A percentile compares a stretch with the other conserved stretches of the same genome.
Conservation (phyloP, 306 rosid species). For the Quercus mongolica region DNA sequence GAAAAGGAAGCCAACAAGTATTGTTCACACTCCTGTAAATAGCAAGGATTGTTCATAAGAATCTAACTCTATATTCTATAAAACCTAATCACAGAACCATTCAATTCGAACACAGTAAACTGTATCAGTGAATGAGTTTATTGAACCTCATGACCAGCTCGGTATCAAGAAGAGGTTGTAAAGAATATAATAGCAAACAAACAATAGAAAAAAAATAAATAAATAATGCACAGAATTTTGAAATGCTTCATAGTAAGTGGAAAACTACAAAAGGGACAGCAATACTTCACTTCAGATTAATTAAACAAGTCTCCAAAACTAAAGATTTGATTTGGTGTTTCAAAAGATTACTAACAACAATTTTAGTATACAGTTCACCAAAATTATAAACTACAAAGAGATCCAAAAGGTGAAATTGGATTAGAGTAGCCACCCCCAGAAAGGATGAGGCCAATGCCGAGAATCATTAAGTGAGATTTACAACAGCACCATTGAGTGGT, state of each 20-base stretch:
- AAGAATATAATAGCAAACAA: not conserved
- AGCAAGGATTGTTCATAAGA: constrained; percentile 25
- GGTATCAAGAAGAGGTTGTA: not conserved
- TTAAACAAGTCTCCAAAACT: not conserved
- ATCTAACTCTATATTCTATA: not conserved
- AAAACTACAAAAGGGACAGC: not conserved
- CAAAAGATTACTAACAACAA: not conserved
- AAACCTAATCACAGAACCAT: not conserved
- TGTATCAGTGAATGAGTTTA: not conserved
- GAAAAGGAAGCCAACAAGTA: constrained; percentile 49
- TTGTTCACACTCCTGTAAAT: constrained; percentile 45
- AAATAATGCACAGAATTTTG: not conserved
- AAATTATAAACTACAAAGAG: not conserved
- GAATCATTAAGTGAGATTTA: not conserved
- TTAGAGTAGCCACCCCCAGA: not conserved
- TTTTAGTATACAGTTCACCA: not conserved
- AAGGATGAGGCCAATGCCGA: not conserved
- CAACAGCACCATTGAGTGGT: not conserved
- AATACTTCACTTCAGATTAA: not conserved
- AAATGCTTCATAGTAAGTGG: not conserved
- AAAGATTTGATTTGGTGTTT: too few species aligned
- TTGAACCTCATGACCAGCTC: not conserved
- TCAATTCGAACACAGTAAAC: not conserved
- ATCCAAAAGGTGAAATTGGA: not conserved
- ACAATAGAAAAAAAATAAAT: not conserved